These are phyloP conservation scores for Colletotrichum spaethianum DNA, from an alignment of 2,329 filamentous ascomycete species.

Conservation along the genomic window DNA sequence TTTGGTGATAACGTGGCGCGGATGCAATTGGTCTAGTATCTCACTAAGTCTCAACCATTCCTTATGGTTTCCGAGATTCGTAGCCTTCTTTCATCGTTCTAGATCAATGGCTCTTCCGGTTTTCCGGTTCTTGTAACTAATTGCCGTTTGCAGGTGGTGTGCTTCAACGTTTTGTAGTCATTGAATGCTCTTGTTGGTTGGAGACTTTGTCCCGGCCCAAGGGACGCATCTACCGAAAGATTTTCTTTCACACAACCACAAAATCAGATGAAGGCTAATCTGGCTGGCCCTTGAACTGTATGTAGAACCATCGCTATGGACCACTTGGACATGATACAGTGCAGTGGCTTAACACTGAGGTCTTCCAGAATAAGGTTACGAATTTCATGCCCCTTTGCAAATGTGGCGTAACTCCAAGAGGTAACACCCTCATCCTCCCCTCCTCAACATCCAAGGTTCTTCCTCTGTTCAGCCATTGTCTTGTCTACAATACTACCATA, in stretches of 20 bases:
- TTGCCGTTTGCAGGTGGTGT: neutral
- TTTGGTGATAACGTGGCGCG: too few species aligned
- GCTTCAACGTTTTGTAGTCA: neutral
- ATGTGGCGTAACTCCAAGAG: too few species aligned
- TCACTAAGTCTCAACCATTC: too few species aligned
- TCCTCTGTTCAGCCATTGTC: neutral
- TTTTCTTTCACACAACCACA: conserved; percentile 8
- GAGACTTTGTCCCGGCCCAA: neutral
- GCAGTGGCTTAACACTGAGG: neutral
- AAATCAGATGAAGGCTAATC: conserved; percentile 20
- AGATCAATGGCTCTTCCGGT: neutral
- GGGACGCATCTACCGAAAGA: too few species aligned
- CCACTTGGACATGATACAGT: neutral
- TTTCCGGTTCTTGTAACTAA: neutral
- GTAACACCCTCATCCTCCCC: neutral
- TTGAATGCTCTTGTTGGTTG: neutral
- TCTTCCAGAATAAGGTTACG: conserved; percentile 27
- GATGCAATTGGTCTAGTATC: neutral
- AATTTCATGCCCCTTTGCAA: neutral
- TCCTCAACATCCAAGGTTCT: neutral
- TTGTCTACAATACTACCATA: too few species aligned
- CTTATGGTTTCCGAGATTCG: neutral
- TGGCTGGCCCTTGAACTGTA: neutral
- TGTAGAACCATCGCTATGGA: neutral
- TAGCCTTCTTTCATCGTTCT: neutral